Conservation (phyloP, 345 rosid species). For the Conringia planisiliqua region DNA sequence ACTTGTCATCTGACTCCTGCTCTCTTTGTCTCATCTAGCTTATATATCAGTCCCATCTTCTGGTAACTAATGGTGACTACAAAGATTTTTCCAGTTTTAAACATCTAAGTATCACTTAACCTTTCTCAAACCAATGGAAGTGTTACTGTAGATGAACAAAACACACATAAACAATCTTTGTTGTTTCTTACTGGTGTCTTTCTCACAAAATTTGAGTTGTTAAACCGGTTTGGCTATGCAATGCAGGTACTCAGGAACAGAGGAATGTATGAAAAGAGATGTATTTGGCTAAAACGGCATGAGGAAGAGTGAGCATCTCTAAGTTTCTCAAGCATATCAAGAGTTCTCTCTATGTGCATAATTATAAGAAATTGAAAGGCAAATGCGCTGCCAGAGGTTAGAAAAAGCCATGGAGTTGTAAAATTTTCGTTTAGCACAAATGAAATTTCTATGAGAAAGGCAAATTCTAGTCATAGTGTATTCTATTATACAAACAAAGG, state of each 20-base stretch:
- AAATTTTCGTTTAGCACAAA: not conserved
- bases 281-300: slow-evolving; percentile 13
- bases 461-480: not conserved
- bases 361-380: too few relatives aligned
- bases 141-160: slow-evolving; percentile 53
- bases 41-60: slow-evolving; percentile 43
- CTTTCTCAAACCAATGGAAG: slow-evolving; percentile 66
- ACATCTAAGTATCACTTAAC: slow-evolving; percentile 88
- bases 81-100: not conserved
- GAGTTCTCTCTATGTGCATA: slow-evolving; percentile 31
- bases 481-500: not conserved
- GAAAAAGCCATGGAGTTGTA: not conserved
- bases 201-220: slow-evolving; percentile 42
- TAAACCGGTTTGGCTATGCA: slow-evolving; percentile 50
- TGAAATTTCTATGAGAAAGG: not conserved
- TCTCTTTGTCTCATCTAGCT: not conserved
- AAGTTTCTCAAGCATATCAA: slow-evolving; percentile 41
- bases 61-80: slow-evolving; percentile 44
- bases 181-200: slow-evolving; percentile 11
- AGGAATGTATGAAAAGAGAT: slow-evolving; percentile 55
- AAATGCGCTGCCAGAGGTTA: not conserved
- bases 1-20: not conserved
- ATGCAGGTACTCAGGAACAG: slow-evolving; percentile 33
- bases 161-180: not conserved
- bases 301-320: slow-evolving; percentile 22